Evolutionary conservation across 148 eudicot genomes (phyloP).

Genomic region (Fagopyrum homotropicum): DNA sequence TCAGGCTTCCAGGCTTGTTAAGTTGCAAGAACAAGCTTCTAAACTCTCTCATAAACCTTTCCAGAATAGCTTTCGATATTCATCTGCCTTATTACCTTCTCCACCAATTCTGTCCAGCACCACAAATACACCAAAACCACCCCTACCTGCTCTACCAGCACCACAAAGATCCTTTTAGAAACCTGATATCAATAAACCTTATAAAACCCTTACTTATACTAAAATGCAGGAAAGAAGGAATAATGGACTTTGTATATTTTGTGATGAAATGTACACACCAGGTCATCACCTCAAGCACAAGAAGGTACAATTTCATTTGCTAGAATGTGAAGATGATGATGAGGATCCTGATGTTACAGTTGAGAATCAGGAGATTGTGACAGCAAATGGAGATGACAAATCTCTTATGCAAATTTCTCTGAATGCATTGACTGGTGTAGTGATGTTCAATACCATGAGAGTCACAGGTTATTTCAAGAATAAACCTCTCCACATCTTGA

Average conservation of each 20-base stretch:
- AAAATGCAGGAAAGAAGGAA: background rate
- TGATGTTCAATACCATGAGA: background rate
- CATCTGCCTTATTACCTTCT: background rate
- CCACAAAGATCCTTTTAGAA: background rate
- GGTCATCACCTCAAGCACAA: background rate
- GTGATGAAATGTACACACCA: background rate
- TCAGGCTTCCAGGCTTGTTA: background rate
- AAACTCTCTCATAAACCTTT: background rate
- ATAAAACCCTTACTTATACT: background rate
- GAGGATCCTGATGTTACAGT: background rate
- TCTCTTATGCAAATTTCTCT: background rate
- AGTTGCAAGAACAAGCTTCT: background rate
- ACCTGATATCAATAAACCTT: background rate
- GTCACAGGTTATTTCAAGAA: background rate
- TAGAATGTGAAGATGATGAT: background rate
- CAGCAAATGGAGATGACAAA: background rate
- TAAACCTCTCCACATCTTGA: background rate
- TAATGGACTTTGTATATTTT: background rate
- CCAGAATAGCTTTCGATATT: no score
- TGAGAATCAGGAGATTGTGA: background rate
- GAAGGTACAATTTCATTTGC: background rate
- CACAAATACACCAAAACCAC: background rate
- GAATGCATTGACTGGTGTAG: background rate
- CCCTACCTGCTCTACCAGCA: background rate
- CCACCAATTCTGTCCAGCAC: background rate